Base-by-base conservation (phyloP, 176 grass and related monocot species). In the Cenchrus americanus region DNA sequence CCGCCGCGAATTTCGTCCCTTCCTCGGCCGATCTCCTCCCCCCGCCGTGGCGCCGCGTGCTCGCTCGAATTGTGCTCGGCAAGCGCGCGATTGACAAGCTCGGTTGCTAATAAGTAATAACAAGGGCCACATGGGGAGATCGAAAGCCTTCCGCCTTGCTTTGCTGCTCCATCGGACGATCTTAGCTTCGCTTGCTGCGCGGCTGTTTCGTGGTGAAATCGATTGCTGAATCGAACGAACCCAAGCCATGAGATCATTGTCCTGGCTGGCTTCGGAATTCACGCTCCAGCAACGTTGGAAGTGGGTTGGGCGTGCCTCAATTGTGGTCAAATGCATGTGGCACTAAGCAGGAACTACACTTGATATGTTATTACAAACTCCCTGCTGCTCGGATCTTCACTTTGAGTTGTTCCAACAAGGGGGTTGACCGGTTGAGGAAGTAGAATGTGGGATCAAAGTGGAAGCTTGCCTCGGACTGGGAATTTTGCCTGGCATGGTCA, bases 301-400 rank as follows among this genome's bases (percentile, higher is more conserved):
- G 10, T 24, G 46, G 62, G 50, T 52, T 34, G 30, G 18, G 27
- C 26, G 24, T 10, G 77, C 12, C 27, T 24, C 63, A 22, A 63
- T 54, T 40, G 52, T 54, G 27, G 62, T 42, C 15, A 68, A 80
- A 80, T 68, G 62, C 78, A 42, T 80, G 46, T 46, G 8, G 46
- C 24, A 8, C 34, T 8, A 17, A 57, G 54, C 65, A 18, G 9
- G 11, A 57, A 57, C 50, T 1, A 8, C 55, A 55, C 34, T 43
- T 24, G 7, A 32, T n/a, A 77, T 14, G 10, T n/a, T 21, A 41
- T n/a, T 21, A 41, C 52, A 58, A 12, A 8, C 17, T 57, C 5
- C 5, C 2, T 22, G 7, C 10, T 37, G 4, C 32, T 34, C 5
- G 9, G 40, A 12, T 80, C 14, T 22, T 42, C 2, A 12, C 15